Percentiles rank a stretch among this genome's conserved stretches.
These are phyloP conservation scores for Chlamydomonas sp. DNA, from an alignment of 139 green algal species.

Conservation along the genomic window DNA sequence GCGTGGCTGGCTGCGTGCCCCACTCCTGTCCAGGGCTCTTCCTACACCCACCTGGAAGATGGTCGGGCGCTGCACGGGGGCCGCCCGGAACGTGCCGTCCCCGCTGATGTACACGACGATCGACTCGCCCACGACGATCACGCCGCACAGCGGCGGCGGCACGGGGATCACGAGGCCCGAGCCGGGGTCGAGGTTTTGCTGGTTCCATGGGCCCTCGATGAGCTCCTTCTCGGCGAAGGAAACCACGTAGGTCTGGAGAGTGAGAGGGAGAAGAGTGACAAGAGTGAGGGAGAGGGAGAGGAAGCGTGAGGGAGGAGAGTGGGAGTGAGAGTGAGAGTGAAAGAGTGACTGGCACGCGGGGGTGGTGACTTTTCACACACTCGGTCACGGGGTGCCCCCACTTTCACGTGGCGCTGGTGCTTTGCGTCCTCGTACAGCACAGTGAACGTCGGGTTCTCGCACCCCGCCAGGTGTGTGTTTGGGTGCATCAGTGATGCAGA, in stretches of 20 bases:
- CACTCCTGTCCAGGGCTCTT: too few relatives aligned
- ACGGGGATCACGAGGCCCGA: slow-evolving; percentile 76
- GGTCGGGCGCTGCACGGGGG: too few relatives aligned
- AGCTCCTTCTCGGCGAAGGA: slow-evolving; percentile 52
- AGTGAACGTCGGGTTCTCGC: slow-evolving; percentile 54
- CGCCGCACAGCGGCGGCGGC: slow-evolving; percentile 63
- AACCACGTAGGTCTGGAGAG: slow-evolving; percentile 82
- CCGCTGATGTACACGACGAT: slow-evolving; percentile 72
- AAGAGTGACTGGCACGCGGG: too few relatives aligned
- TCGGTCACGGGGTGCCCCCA: background rate
- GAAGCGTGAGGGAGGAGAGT: slow-evolving; percentile 5
- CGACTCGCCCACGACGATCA: slow-evolving; percentile 76
- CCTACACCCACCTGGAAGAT: too few relatives aligned
- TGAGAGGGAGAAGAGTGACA: background rate
- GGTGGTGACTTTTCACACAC: too few relatives aligned
- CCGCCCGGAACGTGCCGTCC: too few relatives aligned
- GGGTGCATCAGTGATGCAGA: too few relatives aligned
- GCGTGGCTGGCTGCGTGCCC: too few relatives aligned
- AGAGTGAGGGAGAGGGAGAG: background rate
- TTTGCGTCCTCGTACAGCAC: slow-evolving; percentile 93
- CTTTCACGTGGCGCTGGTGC: slow-evolving; percentile 74
- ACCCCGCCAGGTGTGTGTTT: slow-evolving; percentile 3
- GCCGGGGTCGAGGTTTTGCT: slow-evolving; percentile 75
- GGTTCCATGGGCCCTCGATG: slow-evolving; percentile 63
- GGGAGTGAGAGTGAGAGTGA: background rate